A percentile compares a stretch with the other conserved stretches of the same genome.
Evolutionary conservation across 2,329 filamentous ascomycete genomes (phyloP).

Genomic region (Diaporthe sp.): DNA sequence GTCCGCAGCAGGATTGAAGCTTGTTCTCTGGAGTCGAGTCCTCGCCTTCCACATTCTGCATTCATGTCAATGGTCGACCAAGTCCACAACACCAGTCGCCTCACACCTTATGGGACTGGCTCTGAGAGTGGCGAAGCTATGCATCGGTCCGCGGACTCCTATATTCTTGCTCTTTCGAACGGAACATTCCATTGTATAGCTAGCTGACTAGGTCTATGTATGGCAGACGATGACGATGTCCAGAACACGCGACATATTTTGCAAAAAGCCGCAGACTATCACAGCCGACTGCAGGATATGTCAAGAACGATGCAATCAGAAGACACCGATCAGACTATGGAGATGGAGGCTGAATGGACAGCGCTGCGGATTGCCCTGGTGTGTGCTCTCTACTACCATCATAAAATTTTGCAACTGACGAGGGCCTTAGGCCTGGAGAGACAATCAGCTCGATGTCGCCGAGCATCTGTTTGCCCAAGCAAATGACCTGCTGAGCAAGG

Average conservation of each 20-base stretch:
- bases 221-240: constrained; percentile 64
- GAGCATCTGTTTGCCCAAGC: constrained; percentile 82
- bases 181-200: constrained; percentile 43
- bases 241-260: constrained; percentile 73
- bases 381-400: constrained; percentile 45
- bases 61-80: constrained; percentile 59
- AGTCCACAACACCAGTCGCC: constrained; percentile 53
- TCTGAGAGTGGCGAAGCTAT: constrained; percentile 74
- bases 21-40: constrained; percentile 59
- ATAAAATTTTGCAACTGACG: not conserved
- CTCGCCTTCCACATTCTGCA: constrained; percentile 80
- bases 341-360: constrained; percentile 73
- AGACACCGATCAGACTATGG: constrained; percentile 49
- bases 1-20: constrained; percentile 28
- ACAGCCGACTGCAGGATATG: constrained; percentile 55
- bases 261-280: constrained; percentile 73
- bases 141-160: constrained; percentile 63
- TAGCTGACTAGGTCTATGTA: constrained; percentile 39
- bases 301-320: constrained; percentile 48
- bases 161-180: no score
- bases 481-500: constrained; percentile 52
- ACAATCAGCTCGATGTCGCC: constrained; percentile 79
- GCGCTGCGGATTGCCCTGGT: constrained; percentile 78
- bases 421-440: constrained; percentile 77
- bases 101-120: constrained; percentile 74